Base-by-base conservation (phyloP, 768 basidiomycete genomes). In the Macrolepiota fuliginosa region DNA sequence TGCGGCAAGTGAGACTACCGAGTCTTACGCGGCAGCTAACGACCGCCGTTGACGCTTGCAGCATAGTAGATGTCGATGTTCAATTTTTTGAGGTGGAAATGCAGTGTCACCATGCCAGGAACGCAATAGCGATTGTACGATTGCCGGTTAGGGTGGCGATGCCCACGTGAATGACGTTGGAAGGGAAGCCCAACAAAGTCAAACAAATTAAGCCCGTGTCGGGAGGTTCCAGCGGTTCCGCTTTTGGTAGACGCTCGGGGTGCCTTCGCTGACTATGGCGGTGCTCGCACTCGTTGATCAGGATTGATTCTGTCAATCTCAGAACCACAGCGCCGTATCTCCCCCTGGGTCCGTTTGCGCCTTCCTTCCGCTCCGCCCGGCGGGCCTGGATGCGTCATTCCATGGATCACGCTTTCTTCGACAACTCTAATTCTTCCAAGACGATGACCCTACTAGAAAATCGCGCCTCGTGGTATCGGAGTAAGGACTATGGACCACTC, bases 31-130 rank as follows among this genome's bases (percentile, higher is more conserved):
- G 60, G 60, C 40, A 66, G 58, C 64, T 69, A 55, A 46, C 56
- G 62, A 64, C 49, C 68, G 50, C 74, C 73, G 73, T 69, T 62
- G 63, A 63, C 60, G 58, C 66, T 64, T 62, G 56, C 64, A 63
- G 63, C 73, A 73, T 74, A 61, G 54, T 56, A 56, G 51, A 62
- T 62, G 61, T 61, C 58, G 56, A 56, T 22, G 58, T 55, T 29
- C 47, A 65, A 67, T 68, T 63, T 62, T 62, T 58, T 49, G 65
- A 54, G 61, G 24, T 49, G 51, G 36, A 53, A 68, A 73, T 63
- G 74, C 76, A 64, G 74, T 77, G 76, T 68, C 47, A 32, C 29
- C 29, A 32, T 32, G 29, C 29, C 65, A 73, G 71, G 68, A 61
- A 70, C 67, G 62, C 56, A 47, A 63, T 47, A 57, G 62, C 54